These are phyloP conservation scores for Coemansia sp. DNA, from an alignment of 192 early-diverging fungal genomes.

Conservation along the genomic window DNA sequence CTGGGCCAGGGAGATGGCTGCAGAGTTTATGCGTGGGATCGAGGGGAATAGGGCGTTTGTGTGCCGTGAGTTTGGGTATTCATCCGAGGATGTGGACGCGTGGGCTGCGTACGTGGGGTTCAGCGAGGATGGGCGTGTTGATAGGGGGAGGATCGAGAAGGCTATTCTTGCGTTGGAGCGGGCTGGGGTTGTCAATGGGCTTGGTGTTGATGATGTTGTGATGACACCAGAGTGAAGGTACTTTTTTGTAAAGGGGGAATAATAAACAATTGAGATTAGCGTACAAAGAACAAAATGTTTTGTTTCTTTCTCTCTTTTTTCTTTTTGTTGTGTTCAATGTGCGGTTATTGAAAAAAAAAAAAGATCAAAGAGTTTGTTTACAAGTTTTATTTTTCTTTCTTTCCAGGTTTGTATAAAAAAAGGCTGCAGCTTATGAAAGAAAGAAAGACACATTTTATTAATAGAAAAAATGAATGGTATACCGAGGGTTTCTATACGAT, in stretches of 20 bases:
- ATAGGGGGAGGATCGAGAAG: constrained; percentile 7
- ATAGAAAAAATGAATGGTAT: too few species aligned
- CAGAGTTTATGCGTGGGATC: constrained; percentile 15
- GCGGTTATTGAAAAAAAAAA: background rate
- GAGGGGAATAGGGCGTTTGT: constrained; percentile 13
- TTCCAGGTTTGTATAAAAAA: too few species aligned
- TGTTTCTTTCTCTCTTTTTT: too few species aligned
- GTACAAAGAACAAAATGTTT: too few species aligned
- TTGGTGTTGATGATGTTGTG: constrained; percentile 12
- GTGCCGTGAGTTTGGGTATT: constrained; percentile 28
- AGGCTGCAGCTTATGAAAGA: too few species aligned
- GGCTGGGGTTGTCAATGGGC: constrained; percentile 20
- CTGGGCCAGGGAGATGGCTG: background rate
- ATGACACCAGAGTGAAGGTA: constrained; percentile 6
- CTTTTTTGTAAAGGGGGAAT: background rate
- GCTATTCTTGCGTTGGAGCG: constrained; percentile 17
- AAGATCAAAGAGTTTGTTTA: background rate
- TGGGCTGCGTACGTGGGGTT: constrained; percentile 43
- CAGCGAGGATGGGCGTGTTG: constrained; percentile 18
- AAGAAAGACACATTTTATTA: too few species aligned
- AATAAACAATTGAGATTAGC: too few species aligned
- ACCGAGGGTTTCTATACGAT: too few species aligned
- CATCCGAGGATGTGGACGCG: constrained; percentile 10
- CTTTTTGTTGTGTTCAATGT: background rate
- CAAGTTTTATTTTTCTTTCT: too few species aligned